Conservation (phyloP, 148 eudicot species). For the Cornus suecica region DNA sequence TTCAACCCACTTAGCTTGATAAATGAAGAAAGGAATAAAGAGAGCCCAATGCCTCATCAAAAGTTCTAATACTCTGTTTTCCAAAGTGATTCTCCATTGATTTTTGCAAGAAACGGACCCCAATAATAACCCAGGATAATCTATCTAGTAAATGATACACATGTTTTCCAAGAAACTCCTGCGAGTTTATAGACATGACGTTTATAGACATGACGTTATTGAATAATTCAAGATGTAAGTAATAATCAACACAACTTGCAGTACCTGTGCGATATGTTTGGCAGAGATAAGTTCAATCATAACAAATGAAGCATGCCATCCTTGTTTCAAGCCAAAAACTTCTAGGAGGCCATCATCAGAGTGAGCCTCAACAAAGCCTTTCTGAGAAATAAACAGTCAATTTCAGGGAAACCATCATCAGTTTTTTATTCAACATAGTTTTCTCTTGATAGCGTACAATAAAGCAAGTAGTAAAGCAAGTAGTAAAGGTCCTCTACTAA, state of each 20-base stretch:
- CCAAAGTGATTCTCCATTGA: background rate
- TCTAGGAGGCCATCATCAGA: conserved; percentile 88
- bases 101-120: background rate
- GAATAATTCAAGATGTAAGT: background rate
- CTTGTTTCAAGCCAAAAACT: conserved; percentile 88
- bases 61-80: background rate
- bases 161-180: background rate
- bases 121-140: background rate
- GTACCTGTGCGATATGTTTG: conserved; percentile 94
- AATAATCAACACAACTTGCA: background rate
- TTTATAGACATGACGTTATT: background rate
- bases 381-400: conserved; percentile 35
- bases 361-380: conserved; percentile 89
- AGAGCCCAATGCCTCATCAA: background rate
- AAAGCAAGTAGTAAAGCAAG: conserved; percentile 4
- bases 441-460: background rate
- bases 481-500: background rate
- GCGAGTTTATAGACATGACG: background rate
- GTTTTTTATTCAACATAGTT: background rate
- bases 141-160: background rate
- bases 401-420: background rate
- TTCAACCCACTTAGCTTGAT: too few relatives aligned
- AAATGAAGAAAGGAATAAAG: background rate
- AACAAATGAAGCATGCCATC: conserved; percentile 98
- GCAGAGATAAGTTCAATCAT: conserved; percentile 92